Percentiles rank a stretch among this genome's conserved stretches.
phyloP scores from a whole-genome alignment of 1,284 basidiomycete genomes.

The Puccinia brachypodii region DNA sequence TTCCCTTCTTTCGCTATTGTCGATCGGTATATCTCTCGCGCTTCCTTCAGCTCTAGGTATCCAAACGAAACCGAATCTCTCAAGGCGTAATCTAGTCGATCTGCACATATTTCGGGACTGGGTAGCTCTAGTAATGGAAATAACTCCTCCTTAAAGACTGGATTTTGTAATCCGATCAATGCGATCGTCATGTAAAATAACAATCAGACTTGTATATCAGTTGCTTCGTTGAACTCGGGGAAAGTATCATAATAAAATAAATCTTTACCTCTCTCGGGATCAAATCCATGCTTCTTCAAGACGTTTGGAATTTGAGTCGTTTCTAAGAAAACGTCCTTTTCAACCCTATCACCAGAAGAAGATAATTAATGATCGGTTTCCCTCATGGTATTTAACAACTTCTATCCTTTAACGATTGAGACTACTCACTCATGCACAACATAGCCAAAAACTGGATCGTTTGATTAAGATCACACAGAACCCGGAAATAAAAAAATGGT shows the following conservation, averaged over 20 bases:
- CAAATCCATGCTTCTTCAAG: constrained; percentile 37
- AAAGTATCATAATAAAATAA: background rate
- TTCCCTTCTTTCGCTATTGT: constrained; percentile 3
- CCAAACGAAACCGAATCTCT: constrained; percentile 49
- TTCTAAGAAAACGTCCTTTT: constrained; percentile 11
- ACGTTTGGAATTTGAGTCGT: constrained; percentile 30
- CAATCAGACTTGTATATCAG: background rate
- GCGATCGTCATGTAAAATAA: background rate
- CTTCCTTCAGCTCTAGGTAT: constrained; percentile 45
- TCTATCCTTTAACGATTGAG: background rate
- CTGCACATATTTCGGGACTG: constrained; percentile 50
- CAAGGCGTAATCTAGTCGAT: constrained; percentile 51
- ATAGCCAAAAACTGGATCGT: constrained; percentile 30
- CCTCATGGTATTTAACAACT: background rate
- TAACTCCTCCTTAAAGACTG: constrained; percentile 50
- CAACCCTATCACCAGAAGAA: constrained; percentile 4
- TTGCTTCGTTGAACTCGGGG: background rate
- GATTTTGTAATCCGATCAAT: background rate
- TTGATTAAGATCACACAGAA: no score
- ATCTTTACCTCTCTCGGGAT: constrained; percentile 19
- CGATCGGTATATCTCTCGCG: constrained; percentile 40
- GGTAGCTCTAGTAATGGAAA: constrained; percentile 51
- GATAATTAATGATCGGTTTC: background rate
- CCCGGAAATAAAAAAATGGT: no score
- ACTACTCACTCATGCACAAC: constrained; percentile 44